Conservation (phyloP, 352 stramenopile species). For the Pseudoperonospora humuli region DNA sequence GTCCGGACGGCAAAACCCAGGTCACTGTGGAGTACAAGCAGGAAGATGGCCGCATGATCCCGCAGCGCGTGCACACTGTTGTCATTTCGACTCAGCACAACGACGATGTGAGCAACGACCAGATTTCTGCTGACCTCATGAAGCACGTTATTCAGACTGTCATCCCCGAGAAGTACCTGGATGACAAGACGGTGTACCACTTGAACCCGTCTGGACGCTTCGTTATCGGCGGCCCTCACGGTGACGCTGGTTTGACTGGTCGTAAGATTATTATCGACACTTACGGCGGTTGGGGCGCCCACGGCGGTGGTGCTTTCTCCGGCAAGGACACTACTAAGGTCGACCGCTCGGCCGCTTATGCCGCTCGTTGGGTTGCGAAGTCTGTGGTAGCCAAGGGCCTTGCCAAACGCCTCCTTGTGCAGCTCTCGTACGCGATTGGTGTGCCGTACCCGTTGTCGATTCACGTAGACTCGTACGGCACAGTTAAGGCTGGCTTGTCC, state of each 20-base stretch:
- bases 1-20: slow-evolving; percentile 99
- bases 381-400: slow-evolving; percentile 94
- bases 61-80: slow-evolving; percentile 97
- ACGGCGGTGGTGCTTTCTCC: slow-evolving; percentile 98
- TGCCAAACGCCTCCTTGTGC: slow-evolving; percentile 91
- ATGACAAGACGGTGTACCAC: slow-evolving; percentile 99
- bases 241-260: slow-evolving; percentile 97
- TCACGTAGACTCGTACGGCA: slow-evolving; percentile 98
- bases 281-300: slow-evolving; percentile 98
- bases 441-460: slow-evolving; percentile 96
- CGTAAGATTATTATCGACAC: slow-evolving; percentile 99
- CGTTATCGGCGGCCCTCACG: slow-evolving; percentile 98
- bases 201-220: slow-evolving; percentile 98
- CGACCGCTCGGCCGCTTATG: slow-evolving; percentile 97
- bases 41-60: slow-evolving; percentile 91
- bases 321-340: slow-evolving; percentile 99
- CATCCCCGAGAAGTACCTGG: slow-evolving; percentile 97
- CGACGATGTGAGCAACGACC: slow-evolving; percentile 97
- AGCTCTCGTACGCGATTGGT: slow-evolving; percentile 98
- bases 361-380: slow-evolving; percentile 98
- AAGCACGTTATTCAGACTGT: slow-evolving; percentile 99
- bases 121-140: slow-evolving; percentile 97
- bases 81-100: slow-evolving; percentile 99
- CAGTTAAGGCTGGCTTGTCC: slow-evolving; percentile 90
- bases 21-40: slow-evolving; percentile 98